phyloP scores from a whole-genome alignment of 306 rosid genomes.

The Sicyos edulis region DNA sequence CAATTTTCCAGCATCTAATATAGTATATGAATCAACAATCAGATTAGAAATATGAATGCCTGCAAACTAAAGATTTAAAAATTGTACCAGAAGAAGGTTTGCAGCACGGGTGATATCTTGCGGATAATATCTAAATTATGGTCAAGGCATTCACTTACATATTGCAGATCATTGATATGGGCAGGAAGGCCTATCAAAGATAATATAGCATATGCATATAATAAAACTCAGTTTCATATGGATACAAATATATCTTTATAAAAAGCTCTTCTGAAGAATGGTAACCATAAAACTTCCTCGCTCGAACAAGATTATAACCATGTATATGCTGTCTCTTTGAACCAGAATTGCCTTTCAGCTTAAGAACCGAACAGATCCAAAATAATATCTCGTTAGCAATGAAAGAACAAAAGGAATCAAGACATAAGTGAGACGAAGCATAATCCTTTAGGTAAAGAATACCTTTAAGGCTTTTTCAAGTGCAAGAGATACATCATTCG shows the following conservation, averaged over 20 bases:
- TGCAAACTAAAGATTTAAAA: slow-evolving; percentile 11
- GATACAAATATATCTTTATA: slow-evolving; percentile 91
- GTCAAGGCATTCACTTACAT: slow-evolving; percentile 51
- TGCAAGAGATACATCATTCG: slow-evolving; percentile 44
- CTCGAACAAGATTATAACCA: slow-evolving; percentile 82
- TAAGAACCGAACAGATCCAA: slow-evolving; percentile 22
- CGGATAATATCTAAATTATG: slow-evolving; percentile 64
- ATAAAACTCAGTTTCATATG: slow-evolving; percentile 28
- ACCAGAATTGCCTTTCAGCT: slow-evolving; percentile 70
- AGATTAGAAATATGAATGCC: background rate
- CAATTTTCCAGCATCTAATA: background rate
- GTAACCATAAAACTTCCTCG: slow-evolving; percentile 76
- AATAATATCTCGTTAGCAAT: background rate
- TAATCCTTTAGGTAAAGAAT: slow-evolving; percentile 27
- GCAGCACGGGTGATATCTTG: slow-evolving; percentile 90
- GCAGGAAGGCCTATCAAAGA: slow-evolving; percentile 7
- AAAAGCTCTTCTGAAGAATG: slow-evolving; percentile 79
- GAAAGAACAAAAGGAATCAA: slow-evolving; percentile 10
- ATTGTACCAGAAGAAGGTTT: slow-evolving; percentile 70
- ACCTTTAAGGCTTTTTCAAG: slow-evolving; percentile 91
- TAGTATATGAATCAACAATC: background rate
- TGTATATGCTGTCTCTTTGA: slow-evolving; percentile 68
- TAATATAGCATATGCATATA: slow-evolving; percentile 48
- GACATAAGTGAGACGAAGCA: slow-evolving; percentile 16
- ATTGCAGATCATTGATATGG: slow-evolving; percentile 2